Conservation (phyloP, 208 protist genomes). For the Angomonas desouzai region DNA sequence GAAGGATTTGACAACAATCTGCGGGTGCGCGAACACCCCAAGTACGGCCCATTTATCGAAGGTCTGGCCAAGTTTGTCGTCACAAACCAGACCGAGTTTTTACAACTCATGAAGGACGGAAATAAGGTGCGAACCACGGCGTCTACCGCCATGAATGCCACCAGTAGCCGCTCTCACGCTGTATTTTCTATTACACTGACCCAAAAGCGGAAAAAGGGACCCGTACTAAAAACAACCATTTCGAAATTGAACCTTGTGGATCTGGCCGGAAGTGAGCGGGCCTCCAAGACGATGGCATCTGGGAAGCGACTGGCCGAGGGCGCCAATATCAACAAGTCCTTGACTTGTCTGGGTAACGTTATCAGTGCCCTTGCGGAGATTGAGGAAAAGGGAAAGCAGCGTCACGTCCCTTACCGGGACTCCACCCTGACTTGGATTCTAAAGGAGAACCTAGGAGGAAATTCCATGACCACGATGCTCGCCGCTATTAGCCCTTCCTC, state of each 20-base stretch:
- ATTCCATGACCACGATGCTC: conserved; percentile 90
- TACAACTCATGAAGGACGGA: conserved; percentile 80
- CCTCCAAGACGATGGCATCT: conserved; percentile 75
- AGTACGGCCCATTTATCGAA: conserved; percentile 75
- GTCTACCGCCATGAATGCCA: conserved; percentile 90
- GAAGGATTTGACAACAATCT: conserved; percentile 64
- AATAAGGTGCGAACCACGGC: conserved; percentile 82
- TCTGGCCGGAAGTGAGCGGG: conserved; percentile 78
- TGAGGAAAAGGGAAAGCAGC: conserved; percentile 23
- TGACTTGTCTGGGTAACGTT: conserved; percentile 51
- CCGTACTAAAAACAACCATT: conserved; percentile 42
- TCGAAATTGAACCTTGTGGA: conserved; percentile 76
- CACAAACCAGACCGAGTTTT: conserved; percentile 47
- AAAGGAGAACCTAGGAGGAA: conserved; percentile 87
- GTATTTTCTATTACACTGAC: conserved; percentile 85
- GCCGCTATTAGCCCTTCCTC: conserved; percentile 59
- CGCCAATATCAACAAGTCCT: conserved; percentile 63
- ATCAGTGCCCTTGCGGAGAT: conserved; percentile 48
- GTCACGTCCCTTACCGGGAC: conserved; percentile 87
- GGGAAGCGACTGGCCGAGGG: conserved; percentile 85
- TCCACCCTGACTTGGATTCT: conserved; percentile 87
- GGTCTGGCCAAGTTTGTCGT: conserved; percentile 76
- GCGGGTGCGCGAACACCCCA: conserved; percentile 77
- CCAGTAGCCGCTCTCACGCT: conserved; percentile 85
- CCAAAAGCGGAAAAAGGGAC: conserved; percentile 44